A percentile compares a stretch with the other conserved stretches of the same genome.
phyloP scores from a whole-genome alignment of 371 early-diverging fungal species.

The Racocetra persica region DNA sequence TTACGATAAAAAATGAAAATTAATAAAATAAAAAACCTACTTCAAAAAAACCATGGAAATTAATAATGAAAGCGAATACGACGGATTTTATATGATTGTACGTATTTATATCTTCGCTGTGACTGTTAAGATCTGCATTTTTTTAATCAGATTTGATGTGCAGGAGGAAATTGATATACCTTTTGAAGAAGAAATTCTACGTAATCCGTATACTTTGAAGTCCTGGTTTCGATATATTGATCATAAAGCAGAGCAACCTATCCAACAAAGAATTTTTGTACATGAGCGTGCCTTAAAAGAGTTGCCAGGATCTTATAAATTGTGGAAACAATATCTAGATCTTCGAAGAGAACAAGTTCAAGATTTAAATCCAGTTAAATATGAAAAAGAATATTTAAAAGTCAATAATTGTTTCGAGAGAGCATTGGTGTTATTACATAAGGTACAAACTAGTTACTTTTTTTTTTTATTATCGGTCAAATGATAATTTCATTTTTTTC shows the following conservation, averaged over 20 bases:
- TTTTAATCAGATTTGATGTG: neutral
- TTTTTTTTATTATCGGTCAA: too few species aligned
- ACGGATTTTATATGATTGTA: constrained; percentile 17
- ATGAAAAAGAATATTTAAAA: constrained; percentile 65
- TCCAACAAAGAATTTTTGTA: constrained; percentile 64
- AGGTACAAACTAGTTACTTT: constrained; percentile 57
- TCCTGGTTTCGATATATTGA: constrained; percentile 92
- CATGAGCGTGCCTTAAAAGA: constrained; percentile 89
- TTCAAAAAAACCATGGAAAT: neutral
- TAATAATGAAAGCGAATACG: neutral
- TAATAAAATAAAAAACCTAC: too few species aligned
- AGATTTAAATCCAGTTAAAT: constrained; percentile 57
- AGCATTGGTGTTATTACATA: constrained; percentile 86
- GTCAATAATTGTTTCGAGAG: constrained; percentile 85
- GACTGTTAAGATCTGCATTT: neutral
- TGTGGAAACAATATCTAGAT: constrained; percentile 94
- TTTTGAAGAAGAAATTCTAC: constrained; percentile 91
- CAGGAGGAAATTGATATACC: constrained; percentile 74
- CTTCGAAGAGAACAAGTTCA: constrained; percentile 62
- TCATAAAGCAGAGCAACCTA: constrained; percentile 56
- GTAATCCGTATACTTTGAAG: constrained; percentile 82
- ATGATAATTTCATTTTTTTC: neutral
- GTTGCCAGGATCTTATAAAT: constrained; percentile 93
- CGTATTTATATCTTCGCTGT: neutral
- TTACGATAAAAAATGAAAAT: too few species aligned